These are phyloP conservation scores for Heterobasidion occidentale DNA, from an alignment of 1,284 basidiomycete genomes.

Conservation along the genomic window DNA sequence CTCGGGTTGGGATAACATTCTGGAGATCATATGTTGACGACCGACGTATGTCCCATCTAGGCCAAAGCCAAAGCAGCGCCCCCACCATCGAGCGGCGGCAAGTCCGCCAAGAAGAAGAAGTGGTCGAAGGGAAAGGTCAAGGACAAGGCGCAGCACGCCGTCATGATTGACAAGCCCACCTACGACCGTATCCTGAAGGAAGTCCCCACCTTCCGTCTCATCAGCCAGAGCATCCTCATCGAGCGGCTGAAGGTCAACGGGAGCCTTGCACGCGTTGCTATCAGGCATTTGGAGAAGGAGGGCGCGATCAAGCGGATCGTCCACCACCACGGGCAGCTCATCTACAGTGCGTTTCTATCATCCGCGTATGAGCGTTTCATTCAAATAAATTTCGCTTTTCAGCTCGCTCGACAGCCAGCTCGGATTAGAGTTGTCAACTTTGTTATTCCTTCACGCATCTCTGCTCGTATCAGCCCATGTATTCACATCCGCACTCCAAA, in stretches of 20 bases:
- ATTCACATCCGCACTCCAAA: conserved; percentile 4
- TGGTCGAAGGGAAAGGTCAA: conserved; percentile 99
- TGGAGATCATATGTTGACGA: neutral
- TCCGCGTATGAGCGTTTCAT: conserved; percentile 2
- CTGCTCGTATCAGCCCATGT: conserved; percentile 4
- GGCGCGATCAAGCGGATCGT: conserved; percentile 95
- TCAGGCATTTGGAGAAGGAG: conserved; percentile 92
- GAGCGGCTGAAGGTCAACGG: conserved; percentile 97
- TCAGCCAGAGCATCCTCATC: conserved; percentile 96
- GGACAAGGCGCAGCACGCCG: conserved; percentile 96
- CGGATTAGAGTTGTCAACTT: conserved; percentile 41
- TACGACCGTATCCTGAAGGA: conserved; percentile 99
- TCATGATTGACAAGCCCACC: conserved; percentile 84
- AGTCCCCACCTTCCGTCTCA: conserved; percentile 99
- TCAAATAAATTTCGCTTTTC: conserved; percentile 8
- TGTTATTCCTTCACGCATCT: conserved; percentile 9
- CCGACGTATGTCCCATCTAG: conserved; percentile 24
- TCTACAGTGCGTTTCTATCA: conserved; percentile 72
- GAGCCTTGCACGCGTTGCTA: conserved; percentile 88
- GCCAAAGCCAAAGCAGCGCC: conserved; percentile 75
- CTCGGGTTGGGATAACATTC: neutral
- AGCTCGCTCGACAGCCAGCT: conserved; percentile 58
- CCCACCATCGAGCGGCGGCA: conserved; percentile 63
- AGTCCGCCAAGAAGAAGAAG: conserved; percentile 98
- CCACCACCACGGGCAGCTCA: conserved; percentile 90